Evolutionary conservation across 139 green algal species (phyloP), one percentile per base, ranked within the genome.

Genomic region (Tetraselmis chui): DNA sequence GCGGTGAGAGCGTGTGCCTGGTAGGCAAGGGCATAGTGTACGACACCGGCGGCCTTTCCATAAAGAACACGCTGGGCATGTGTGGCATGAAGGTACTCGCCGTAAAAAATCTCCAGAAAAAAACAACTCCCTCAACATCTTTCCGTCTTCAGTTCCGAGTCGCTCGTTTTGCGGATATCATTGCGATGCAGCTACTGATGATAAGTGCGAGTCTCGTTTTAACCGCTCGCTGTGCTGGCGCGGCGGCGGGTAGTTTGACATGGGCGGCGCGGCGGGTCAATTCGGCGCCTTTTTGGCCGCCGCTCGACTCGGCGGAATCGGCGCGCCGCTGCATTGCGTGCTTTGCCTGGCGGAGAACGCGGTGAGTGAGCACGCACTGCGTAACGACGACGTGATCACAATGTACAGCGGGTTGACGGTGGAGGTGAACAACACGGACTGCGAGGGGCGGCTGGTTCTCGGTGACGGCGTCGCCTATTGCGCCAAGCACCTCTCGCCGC

Each of bases 271-370:
- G n/a, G 88, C 82, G 1, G 88, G 82, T 11, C 76, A 59, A 27
- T 76, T 91, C 27, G 83, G 81, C 30, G 88, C 86, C n/a, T 84
- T 84, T 29, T 81, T 89, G 67, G 86, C 88, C 22, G 31, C 75
- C 1, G 81, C 75, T 28, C 23, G 23, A 26, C 27, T 81, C n/a
- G 74, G 28, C 74, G 59, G 75, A 22, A 28, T 29, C 75, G 31
- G 28, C 32, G 76, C 1, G 30, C 26, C 78, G 2, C 74, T 77
- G 74, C 74, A 77, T 25, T 28, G 26, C 25, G 74, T 77, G 74
- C 74, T 77, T 25, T 77, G 74, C 18, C 74, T 77, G 74, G 74
- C 74, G 74, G 74, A 77, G 18, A 77, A 77, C 74, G 74, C 74
- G 23, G n/a, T 77, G 23, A 29, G 18, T 29, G 26, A 28, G 26